phyloP scores from a whole-genome alignment of 495 filamentous ascomycete species.

The Penicillium chermesinum region DNA sequence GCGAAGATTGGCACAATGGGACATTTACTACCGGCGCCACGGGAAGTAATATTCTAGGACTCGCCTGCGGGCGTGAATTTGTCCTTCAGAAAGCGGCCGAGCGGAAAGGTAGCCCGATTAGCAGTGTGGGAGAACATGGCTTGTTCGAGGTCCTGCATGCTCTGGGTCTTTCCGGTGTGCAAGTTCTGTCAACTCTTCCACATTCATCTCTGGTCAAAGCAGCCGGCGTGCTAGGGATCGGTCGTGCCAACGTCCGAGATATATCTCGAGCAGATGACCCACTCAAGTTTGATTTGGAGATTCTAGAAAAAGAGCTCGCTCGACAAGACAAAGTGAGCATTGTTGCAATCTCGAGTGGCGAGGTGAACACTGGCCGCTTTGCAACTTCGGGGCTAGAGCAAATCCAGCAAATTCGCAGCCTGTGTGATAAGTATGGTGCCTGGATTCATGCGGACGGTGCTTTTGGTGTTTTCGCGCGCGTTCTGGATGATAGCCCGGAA shows the following conservation, averaged over 20 bases:
- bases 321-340: constrained; percentile 57
- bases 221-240: constrained; percentile 74
- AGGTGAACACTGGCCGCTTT: constrained; percentile 89
- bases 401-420: constrained; percentile 55
- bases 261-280: constrained; percentile 49
- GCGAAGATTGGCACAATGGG: constrained; percentile 41
- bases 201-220: constrained; percentile 84
- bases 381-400: constrained; percentile 56
- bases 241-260: constrained; percentile 60
- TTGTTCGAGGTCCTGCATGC: constrained; percentile 59
- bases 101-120: constrained; percentile 27
- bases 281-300: constrained; percentile 62
- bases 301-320: constrained; percentile 50
- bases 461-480: constrained; percentile 78
- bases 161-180: constrained; percentile 60
- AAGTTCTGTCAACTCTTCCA: constrained; percentile 72
- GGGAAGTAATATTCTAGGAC: constrained; percentile 73
- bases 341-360: constrained; percentile 72
- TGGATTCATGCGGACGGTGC: constrained; percentile 94
- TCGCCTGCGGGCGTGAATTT: constrained; percentile 71
- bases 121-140: constrained; percentile 63
- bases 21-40: constrained; percentile 92
- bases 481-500: constrained; percentile 54
- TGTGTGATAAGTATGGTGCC: constrained; percentile 69
- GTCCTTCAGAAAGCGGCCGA: constrained; percentile 46